Evolutionary conservation across 345 rosid genomes (phyloP).

Genomic region (Arabidopsis arenosa): DNA sequence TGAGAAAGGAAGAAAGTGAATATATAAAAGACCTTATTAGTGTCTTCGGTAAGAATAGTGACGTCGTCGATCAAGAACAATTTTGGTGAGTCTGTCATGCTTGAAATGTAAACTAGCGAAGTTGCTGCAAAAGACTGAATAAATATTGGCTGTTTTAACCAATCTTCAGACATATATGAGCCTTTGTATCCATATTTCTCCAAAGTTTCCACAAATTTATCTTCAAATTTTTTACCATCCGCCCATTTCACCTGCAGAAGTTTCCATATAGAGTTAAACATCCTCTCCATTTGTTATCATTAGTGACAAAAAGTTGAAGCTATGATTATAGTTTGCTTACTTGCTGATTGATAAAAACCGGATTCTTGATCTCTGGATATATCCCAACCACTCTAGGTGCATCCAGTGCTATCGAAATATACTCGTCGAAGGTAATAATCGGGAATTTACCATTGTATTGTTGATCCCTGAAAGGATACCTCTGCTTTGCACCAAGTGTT

Average conservation of each 20-base stretch:
- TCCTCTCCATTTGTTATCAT: conserved; percentile 6
- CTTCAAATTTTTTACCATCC: conserved; percentile 75
- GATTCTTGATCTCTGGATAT: conserved; percentile 96
- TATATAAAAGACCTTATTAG: conserved; percentile 68
- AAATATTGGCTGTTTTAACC: conserved; percentile 83
- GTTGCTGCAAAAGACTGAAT: conserved; percentile 97
- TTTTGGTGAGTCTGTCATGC: conserved; percentile 76
- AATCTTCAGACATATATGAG: conserved; percentile 75
- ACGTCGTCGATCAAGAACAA: conserved; percentile 82
- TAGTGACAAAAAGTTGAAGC: conserved; percentile 10
- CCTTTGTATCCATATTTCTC: conserved; percentile 84
- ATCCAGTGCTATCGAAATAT: conserved; percentile 81
- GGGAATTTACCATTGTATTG: conserved; percentile 84
- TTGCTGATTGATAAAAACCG: conserved; percentile 80
- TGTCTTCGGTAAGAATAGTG: conserved; percentile 74
- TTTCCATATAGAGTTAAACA: neutral
- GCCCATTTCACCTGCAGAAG: conserved; percentile 82
- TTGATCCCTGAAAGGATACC: conserved; percentile 81
- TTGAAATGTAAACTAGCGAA: conserved; percentile 70
- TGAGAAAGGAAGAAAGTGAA: neutral
- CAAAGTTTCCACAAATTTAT: conserved; percentile 72
- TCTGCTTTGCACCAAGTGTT: conserved; percentile 77
- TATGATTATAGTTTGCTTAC: conserved; percentile 50
- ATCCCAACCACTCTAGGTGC: conserved; percentile 91
- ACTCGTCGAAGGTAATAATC: conserved; percentile 87